phyloP scores from a whole-genome alignment of 2,329 filamentous ascomycete genomes.

The Sclerotinia trifoliorum region DNA sequence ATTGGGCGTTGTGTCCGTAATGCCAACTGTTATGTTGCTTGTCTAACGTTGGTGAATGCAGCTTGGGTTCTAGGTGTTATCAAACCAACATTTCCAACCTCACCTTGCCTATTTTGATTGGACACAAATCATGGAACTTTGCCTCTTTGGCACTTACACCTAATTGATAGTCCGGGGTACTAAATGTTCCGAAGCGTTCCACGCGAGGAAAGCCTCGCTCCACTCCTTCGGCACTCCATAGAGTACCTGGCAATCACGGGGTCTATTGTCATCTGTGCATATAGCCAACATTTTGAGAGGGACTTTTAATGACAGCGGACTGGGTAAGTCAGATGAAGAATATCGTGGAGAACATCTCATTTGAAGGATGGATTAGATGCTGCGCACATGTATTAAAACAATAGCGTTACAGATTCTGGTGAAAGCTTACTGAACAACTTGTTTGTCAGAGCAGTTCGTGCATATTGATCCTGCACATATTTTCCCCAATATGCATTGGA shows the following conservation, averaged over 20 bases:
- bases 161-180: not conserved
- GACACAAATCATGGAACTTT: not conserved
- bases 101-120: not conserved
- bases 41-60: not conserved
- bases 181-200: not conserved
- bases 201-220: not conserved
- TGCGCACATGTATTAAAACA: not conserved
- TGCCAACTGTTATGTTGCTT: not conserved
- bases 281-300: not conserved
- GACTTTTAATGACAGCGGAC: not conserved
- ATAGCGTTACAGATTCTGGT: not conserved
- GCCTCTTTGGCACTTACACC: not conserved
- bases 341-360: not conserved
- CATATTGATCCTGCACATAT: not conserved
- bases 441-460: not conserved
- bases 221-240: not conserved
- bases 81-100: not conserved
- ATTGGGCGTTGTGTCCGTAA: not conserved
- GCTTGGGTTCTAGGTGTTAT: not conserved
- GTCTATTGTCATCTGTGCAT: not conserved
- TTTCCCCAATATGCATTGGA: not conserved
- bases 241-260: not conserved
- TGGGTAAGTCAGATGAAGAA: not conserved
- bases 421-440: not conserved
- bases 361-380: not conserved